These are phyloP conservation scores for Backusella luteola DNA, from an alignment of 192 early-diverging fungal genomes.

Conservation along the genomic window DNA sequence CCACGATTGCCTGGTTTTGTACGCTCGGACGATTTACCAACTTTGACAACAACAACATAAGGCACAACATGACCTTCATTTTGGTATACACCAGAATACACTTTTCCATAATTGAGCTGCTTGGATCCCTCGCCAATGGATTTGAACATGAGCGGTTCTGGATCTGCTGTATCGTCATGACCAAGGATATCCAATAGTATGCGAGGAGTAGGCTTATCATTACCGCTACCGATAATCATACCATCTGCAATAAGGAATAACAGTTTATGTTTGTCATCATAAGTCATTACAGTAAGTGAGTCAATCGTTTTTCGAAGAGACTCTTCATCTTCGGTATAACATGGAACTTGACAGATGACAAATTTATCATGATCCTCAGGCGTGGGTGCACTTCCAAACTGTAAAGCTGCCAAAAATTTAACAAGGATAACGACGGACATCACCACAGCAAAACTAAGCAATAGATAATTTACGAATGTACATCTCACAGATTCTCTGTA, in stretches of 20 bases:
- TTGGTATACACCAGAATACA: constrained; percentile 81
- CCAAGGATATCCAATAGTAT: constrained; percentile 81
- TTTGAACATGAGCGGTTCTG: constrained; percentile 70
- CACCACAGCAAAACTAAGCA: constrained; percentile 74
- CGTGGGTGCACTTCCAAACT: constrained; percentile 59
- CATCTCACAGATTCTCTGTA: constrained; percentile 76
- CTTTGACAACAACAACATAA: constrained; percentile 79
- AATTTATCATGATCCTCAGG: constrained; percentile 76
- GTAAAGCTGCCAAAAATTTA: constrained; percentile 77
- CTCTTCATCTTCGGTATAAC: constrained; percentile 82
- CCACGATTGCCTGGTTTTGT: constrained; percentile 80
- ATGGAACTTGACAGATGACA: constrained; percentile 78
- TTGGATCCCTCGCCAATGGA: constrained; percentile 76
- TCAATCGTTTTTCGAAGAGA: constrained; percentile 74
- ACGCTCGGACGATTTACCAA: constrained; percentile 69
- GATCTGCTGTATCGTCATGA: constrained; percentile 45
- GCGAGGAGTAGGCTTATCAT: constrained; percentile 78
- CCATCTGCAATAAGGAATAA: constrained; percentile 78
- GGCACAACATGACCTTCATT: constrained; percentile 73
- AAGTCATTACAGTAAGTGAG: constrained; percentile 65
- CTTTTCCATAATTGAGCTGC: constrained; percentile 80
- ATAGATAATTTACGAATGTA: constrained; percentile 81
- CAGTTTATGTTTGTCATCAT: constrained; percentile 83
- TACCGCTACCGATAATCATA: constrained; percentile 79
- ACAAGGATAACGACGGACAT: constrained; percentile 73